Conservation (phyloP, 2,329 filamentous ascomycete genomes). For the Colletotrichum sansevieriae region DNA sequence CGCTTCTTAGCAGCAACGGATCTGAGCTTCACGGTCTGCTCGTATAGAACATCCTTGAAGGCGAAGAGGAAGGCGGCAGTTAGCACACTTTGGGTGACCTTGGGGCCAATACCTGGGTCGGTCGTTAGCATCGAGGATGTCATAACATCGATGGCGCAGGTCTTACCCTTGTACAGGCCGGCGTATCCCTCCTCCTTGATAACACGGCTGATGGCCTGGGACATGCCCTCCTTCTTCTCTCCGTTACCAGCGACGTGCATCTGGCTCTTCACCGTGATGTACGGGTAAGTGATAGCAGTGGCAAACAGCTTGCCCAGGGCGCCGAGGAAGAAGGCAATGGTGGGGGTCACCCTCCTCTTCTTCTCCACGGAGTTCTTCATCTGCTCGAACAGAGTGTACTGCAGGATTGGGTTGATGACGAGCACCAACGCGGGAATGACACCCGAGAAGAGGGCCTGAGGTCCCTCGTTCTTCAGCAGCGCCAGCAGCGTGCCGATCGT, state of each 20-base stretch:
- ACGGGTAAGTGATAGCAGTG: conserved; percentile 94
- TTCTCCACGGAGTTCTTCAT: conserved; percentile 91
- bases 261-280: conserved; percentile 98
- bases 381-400: conserved; percentile 99
- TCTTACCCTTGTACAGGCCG: conserved; percentile 85
- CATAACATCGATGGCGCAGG: not conserved
- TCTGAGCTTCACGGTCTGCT: conserved; percentile 79
- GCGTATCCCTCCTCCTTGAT: conserved; percentile 90
- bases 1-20: conserved; percentile 57
- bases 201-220: conserved; percentile 81
- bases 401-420: conserved; percentile 97
- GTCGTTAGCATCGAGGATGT: conserved; percentile 38
- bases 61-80: conserved; percentile 97
- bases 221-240: conserved; percentile 84
- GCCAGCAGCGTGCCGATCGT: conserved; percentile 86
- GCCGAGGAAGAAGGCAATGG: conserved; percentile 89
- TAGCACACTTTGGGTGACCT: conserved; percentile 96
- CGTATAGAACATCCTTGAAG: conserved; percentile 97
- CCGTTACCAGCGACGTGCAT: conserved; percentile 91
- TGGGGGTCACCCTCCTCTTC: conserved; percentile 80
- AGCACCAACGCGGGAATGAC: conserved; percentile 93
- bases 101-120: conserved; percentile 85
- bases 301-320: conserved; percentile 95
- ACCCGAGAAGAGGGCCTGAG: conserved; percentile 87
- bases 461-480: conserved; percentile 86